Percentiles rank a stretch among this genome's conserved stretches.
Evolutionary conservation across 805 yeast species (phyloP).

Genomic region (Tetrapisispora fleetii): DNA sequence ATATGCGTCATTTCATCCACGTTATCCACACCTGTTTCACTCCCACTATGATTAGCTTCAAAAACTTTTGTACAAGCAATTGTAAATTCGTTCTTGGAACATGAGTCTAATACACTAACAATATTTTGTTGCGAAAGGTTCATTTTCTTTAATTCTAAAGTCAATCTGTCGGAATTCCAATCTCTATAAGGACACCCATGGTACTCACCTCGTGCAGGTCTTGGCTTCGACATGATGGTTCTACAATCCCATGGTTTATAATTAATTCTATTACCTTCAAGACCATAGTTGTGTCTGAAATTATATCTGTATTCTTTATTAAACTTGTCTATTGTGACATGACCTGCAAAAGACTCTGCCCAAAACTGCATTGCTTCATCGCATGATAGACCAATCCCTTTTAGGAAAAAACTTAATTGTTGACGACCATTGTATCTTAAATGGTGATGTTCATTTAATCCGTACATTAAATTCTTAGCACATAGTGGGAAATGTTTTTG

Average conservation of each 20-base stretch:
- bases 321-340: conserved; percentile 60
- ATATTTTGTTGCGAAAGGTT: conserved; percentile 38
- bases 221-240: conserved; percentile 60
- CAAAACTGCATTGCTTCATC: conserved; percentile 88
- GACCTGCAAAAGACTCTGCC: conserved; percentile 59
- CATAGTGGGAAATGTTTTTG: conserved; percentile 74
- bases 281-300: conserved; percentile 81
- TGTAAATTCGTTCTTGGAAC: conserved; percentile 61
- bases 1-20: conserved; percentile 49
- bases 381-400: conserved; percentile 78
- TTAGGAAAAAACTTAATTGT: conserved; percentile 74
- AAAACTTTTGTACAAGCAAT: conserved; percentile 85
- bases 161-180: conserved; percentile 53
- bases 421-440: conserved; percentile 76
- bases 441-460: conserved; percentile 54
- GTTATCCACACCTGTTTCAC: conserved; percentile 20
- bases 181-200: conserved; percentile 95
- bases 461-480: conserved; percentile 54
- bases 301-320: conserved; percentile 84
- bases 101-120: conserved; percentile 55
- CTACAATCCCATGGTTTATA: conserved; percentile 82
- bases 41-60: conserved; percentile 45
- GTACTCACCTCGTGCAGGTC: conserved; percentile 55
- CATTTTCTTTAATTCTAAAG: conserved; percentile 38
- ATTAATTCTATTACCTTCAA: conserved; percentile 81